phyloP scores from a whole-genome alignment of 1,284 basidiomycete species.

The Boletus semigastroideus region DNA sequence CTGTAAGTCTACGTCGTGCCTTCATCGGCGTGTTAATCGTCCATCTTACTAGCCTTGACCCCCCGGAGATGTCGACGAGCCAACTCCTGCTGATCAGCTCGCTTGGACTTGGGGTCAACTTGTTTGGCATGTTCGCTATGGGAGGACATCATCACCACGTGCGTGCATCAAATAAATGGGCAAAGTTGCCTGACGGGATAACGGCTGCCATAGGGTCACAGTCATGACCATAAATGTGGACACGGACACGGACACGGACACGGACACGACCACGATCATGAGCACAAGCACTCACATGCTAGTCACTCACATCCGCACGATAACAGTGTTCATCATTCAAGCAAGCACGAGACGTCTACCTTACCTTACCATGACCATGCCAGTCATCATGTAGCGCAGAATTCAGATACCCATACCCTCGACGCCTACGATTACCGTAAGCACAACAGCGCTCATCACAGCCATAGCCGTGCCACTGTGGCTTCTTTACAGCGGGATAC shows the following conservation, averaged over 20 bases:
- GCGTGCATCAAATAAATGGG: conserved; percentile 26
- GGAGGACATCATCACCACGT: conserved; percentile 93
- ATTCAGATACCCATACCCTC: conserved; percentile 34
- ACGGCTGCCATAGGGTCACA: conserved; percentile 42
- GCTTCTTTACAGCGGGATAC: conserved; percentile 27
- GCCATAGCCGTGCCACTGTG: conserved; percentile 10
- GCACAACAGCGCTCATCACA: conserved; percentile 8
- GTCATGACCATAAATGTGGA: conserved; percentile 46
- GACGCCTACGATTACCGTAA: conserved; percentile 16
- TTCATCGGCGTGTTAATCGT: conserved; percentile 1
- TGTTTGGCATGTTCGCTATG: conserved; percentile 99
- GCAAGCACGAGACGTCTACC: conserved; percentile 6
- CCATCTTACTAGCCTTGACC: conserved; percentile 66
- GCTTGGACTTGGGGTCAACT: conserved; percentile 88
- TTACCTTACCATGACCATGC: conserved; percentile 19
- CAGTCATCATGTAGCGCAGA: conserved; percentile 23
- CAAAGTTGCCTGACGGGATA: background rate
- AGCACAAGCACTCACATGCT: conserved; percentile 25
- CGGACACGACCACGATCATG: conserved; percentile 28
- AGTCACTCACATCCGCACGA: conserved; percentile 28
- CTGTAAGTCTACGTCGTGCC: conserved; percentile 61
- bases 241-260: conserved; percentile 53
- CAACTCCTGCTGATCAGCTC: conserved; percentile 90
- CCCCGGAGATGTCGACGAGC: conserved; percentile 97
- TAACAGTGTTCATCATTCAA: conserved; percentile 11